Percentiles rank a stretch among this genome's conserved stretches.
Evolutionary conservation across 768 basidiomycete genomes (phyloP).

Genomic region (Mycena filopes): DNA sequence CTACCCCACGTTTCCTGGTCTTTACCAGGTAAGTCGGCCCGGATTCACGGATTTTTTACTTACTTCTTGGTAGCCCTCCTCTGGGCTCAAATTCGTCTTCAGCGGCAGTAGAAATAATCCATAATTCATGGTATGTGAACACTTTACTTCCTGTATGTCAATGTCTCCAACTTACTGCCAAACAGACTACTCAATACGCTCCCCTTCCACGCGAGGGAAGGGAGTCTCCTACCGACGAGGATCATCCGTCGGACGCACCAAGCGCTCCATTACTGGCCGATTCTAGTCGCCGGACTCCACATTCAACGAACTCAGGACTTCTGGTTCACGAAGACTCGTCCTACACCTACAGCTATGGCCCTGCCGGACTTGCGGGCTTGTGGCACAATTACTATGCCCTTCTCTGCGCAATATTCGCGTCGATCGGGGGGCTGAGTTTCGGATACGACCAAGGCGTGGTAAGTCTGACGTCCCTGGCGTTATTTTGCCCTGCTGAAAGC

Average conservation of each 20-base stretch:
- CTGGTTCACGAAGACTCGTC: constrained; percentile 48
- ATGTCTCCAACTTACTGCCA: not conserved
- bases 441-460: constrained; percentile 88
- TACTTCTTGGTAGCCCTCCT: too few relatives aligned
- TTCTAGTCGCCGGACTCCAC: not conserved
- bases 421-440: constrained; percentile 81
- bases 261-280: constrained; percentile 5
- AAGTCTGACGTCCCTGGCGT: constrained; percentile 23
- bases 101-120: not conserved
- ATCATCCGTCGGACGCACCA: not conserved
- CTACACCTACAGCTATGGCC: constrained; percentile 81
- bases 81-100: too few relatives aligned
- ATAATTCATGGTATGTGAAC: not conserved
- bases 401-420: constrained; percentile 78
- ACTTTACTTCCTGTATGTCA: not conserved
- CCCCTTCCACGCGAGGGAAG: not conserved
- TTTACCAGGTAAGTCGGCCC: too few relatives aligned
- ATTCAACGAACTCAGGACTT: constrained; percentile 28
- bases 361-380: constrained; percentile 72
- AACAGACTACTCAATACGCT: constrained; percentile 7
- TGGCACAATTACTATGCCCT: constrained; percentile 72
- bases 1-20: too few relatives aligned
- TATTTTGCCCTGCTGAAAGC: not conserved
- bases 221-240: not conserved
- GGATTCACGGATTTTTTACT: too few relatives aligned